Evolutionary conservation across 306 rosid species (phyloP).

Genomic region (Carpinus viminea): DNA sequence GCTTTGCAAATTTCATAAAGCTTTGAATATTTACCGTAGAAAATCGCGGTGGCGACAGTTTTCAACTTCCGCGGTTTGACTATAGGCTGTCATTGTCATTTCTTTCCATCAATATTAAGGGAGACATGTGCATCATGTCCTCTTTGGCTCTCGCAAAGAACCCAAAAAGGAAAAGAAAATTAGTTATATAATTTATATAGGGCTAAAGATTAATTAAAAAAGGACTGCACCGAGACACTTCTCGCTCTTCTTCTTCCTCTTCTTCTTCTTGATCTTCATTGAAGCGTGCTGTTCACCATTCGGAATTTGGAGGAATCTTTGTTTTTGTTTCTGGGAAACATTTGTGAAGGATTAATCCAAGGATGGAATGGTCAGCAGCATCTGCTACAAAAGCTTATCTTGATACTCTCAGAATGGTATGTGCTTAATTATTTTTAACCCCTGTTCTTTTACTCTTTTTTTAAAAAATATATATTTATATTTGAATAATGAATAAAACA

Average conservation of each 20-base stretch:
- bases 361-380: conserved; percentile 62
- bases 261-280: neutral
- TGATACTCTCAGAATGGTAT: conserved; percentile 58
- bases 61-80: conserved; percentile 20
- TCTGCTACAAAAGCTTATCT: conserved; percentile 64
- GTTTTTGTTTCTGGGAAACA: neutral
- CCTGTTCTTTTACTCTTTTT: neutral
- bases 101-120: neutral
- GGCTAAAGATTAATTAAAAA: neutral
- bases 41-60: neutral
- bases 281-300: neutral
- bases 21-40: neutral
- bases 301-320: neutral
- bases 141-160: neutral
- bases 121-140: neutral
- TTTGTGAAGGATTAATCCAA: neutral
- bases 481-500: neutral
- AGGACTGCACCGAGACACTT: neutral
- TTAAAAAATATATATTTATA: neutral
- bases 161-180: neutral
- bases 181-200: neutral
- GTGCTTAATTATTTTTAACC: neutral
- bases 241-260: neutral
- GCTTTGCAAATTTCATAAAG: neutral
- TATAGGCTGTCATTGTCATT: conserved; percentile 7